These are phyloP conservation scores for Aspergillus candidus DNA, from an alignment of 2,329 filamentous ascomycete species.

Conservation along the genomic window DNA sequence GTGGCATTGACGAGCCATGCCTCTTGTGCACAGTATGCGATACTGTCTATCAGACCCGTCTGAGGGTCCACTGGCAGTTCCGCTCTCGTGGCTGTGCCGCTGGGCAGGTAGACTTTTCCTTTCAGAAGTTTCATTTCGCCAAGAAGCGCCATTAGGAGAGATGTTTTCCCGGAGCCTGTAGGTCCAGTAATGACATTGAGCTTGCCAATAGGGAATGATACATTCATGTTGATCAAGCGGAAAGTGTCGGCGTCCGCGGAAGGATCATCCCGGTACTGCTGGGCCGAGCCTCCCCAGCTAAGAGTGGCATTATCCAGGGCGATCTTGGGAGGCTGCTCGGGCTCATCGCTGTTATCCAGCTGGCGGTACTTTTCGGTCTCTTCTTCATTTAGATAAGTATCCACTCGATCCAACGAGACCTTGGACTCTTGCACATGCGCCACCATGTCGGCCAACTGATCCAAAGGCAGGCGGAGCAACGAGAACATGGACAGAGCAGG, in stretches of 20 bases:
- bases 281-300: slow-evolving; percentile 68
- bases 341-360: slow-evolving; percentile 64
- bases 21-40: slow-evolving; percentile 94
- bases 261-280: slow-evolving; percentile 50
- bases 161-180: slow-evolving; percentile 93
- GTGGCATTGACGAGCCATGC: slow-evolving; percentile 95
- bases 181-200: slow-evolving; percentile 90
- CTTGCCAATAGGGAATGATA: slow-evolving; percentile 77
- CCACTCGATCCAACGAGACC: slow-evolving; percentile 92
- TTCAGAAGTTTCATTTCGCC: slow-evolving; percentile 89
- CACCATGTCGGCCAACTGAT: slow-evolving; percentile 97
- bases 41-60: slow-evolving; percentile 81
- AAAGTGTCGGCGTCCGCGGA: slow-evolving; percentile 65
- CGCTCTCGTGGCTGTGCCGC: slow-evolving; percentile 70
- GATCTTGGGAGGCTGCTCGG: slow-evolving; percentile 66
- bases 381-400: slow-evolving; percentile 86
- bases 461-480: slow-evolving; percentile 83
- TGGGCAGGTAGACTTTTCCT: slow-evolving; percentile 77
- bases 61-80: slow-evolving; percentile 74
- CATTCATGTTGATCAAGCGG: slow-evolving; percentile 72
- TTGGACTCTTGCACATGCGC: slow-evolving; percentile 96
- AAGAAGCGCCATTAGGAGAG: slow-evolving; percentile 87
- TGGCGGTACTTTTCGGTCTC: slow-evolving; percentile 95
- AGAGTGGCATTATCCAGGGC: slow-evolving; percentile 81
- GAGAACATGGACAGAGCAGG: slow-evolving; percentile 95